phyloP scores from a whole-genome alignment of 2,329 filamentous ascomycete species.

The Ophiostoma tasmaniense region DNA sequence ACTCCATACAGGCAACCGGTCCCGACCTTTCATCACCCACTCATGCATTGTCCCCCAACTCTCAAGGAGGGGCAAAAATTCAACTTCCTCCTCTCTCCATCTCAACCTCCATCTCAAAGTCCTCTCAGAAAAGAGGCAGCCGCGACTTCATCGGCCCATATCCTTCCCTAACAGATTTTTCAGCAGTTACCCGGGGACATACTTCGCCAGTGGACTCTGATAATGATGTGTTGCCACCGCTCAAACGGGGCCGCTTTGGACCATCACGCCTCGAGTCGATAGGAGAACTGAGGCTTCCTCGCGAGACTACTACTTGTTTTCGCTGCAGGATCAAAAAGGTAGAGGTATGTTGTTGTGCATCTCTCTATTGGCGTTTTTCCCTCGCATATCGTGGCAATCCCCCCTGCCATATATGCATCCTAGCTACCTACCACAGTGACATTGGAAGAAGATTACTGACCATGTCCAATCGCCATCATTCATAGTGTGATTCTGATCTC shows the following conservation, averaged over 20 bases:
- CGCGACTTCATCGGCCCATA: conserved; percentile 34
- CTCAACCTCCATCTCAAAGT: conserved; percentile 26
- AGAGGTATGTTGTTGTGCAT: conserved; percentile 29
- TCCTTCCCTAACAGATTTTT: conserved; percentile 34
- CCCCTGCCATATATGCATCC: not conserved
- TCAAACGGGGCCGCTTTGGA: conserved; percentile 45
- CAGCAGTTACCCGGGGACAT: conserved; percentile 22
- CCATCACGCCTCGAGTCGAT: conserved; percentile 49
- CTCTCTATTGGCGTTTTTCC: not conserved
- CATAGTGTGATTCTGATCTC: conserved; percentile 44
- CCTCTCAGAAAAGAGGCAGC: conserved; percentile 31
- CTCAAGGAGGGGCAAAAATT: conserved; percentile 26
- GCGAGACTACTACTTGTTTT: conserved; percentile 41
- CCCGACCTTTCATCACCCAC: conserved; percentile 32
- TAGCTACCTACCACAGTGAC: not conserved
- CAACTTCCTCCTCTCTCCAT: conserved; percentile 31
- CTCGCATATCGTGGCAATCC: not conserved
- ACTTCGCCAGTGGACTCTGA: conserved; percentile 33
- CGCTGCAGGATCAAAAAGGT: conserved; percentile 41
- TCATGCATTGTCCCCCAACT: conserved; percentile 27
- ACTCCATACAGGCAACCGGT: conserved; percentile 24
- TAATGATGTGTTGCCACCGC: conserved; percentile 45
- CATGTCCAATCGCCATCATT: not conserved
- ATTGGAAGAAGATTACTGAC: not conserved
- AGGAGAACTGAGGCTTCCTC: conserved; percentile 44